phyloP scores from a whole-genome alignment of 2,329 filamentous ascomycete genomes.

The Diaporthe humulicola region DNA sequence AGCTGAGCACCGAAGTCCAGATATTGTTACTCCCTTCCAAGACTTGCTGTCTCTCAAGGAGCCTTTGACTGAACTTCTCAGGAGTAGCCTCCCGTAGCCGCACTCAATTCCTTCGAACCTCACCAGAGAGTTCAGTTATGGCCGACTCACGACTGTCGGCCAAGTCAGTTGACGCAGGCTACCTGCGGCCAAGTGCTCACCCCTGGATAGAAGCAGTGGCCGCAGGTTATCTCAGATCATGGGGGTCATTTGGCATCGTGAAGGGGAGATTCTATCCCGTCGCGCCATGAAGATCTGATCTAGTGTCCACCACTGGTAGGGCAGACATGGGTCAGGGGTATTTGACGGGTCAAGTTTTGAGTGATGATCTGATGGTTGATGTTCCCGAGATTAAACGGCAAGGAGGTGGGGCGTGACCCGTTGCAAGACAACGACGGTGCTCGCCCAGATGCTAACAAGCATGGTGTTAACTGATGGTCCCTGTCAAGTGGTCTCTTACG shows the following conservation, averaged over 20 bases:
- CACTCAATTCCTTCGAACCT: background rate
- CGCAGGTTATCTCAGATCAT: slow-evolving; percentile 16
- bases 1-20: background rate
- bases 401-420: slow-evolving; percentile 11
- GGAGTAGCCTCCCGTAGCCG: background rate
- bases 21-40: background rate
- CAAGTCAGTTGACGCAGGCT: slow-evolving; percentile 17
- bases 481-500: background rate
- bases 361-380: slow-evolving; percentile 30
- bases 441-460: slow-evolving; percentile 17
- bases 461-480: background rate
- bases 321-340: slow-evolving; percentile 21
- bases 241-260: background rate
- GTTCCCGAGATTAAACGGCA: slow-evolving; percentile 30
- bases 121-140: background rate
- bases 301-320: background rate
- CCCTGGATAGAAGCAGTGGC: slow-evolving; percentile 1
- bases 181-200: slow-evolving; percentile 1
- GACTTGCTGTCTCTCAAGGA: background rate
- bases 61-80: background rate
- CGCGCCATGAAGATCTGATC: background rate
- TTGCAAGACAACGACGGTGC: slow-evolving; percentile 7
- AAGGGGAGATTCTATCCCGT: background rate
- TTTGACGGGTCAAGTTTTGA: background rate
- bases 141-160: background rate